These are phyloP conservation scores for Fusarium fracticaudum DNA, from an alignment of 2,329 filamentous ascomycete species.

Conservation along the genomic window DNA sequence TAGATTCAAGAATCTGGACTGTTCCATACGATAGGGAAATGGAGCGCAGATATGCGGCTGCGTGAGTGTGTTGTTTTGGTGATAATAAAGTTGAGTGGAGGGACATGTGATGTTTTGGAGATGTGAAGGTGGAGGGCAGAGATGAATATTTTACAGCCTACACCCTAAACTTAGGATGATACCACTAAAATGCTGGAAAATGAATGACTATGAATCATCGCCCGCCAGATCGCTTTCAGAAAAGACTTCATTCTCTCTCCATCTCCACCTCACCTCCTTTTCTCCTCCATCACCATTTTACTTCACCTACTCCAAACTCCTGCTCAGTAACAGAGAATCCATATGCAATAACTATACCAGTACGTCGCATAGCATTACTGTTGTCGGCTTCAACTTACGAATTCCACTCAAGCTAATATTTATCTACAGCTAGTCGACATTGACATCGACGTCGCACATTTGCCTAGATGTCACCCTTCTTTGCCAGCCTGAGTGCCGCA, in stretches of 20 bases:
- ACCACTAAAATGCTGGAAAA: not conserved
- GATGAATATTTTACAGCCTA: not conserved
- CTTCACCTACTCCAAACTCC: not conserved
- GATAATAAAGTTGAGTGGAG: not conserved
- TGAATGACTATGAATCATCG: not conserved
- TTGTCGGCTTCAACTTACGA: not conserved
- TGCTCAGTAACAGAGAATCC: not conserved
- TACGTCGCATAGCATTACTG: not conserved
- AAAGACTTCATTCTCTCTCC: not conserved
- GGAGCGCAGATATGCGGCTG: not conserved
- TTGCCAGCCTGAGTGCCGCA: not conserved
- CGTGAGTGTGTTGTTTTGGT: not conserved
- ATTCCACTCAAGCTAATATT: not conserved
- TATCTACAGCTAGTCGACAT: not conserved
- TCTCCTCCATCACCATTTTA: not conserved
- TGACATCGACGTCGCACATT: not conserved
- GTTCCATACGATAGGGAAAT: not conserved
- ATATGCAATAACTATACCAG: not conserved
- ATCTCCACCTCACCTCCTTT: not conserved
- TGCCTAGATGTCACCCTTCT: no score
- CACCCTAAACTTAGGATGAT: not conserved
- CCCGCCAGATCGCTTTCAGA: accelerated
- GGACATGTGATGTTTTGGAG: not conserved
- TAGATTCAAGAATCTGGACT: not conserved
- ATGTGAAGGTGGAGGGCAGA: not conserved